These are phyloP conservation scores for Nitzschia sp. DNA, from an alignment of 108 stramenopile species.

Conservation along the genomic window DNA sequence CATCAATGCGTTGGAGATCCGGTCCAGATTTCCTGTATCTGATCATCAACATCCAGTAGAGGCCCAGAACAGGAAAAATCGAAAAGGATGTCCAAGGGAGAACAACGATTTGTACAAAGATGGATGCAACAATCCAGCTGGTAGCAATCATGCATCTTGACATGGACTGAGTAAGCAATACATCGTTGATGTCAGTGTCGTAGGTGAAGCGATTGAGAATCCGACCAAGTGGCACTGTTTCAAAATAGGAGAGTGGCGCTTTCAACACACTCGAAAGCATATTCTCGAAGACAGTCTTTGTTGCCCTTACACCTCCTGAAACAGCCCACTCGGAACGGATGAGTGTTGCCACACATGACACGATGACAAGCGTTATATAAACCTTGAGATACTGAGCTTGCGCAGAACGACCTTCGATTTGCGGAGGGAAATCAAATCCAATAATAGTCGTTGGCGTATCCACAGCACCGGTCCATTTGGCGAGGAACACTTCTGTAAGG, in stretches of 20 bases:
- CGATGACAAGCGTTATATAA: too few species aligned
- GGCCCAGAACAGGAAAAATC: slow-evolving; percentile 49
- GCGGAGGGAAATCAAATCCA: slow-evolving; percentile 57
- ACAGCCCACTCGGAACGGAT: too few species aligned
- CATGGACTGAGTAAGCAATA: slow-evolving; percentile 68
- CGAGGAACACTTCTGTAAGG: slow-evolving; percentile 81
- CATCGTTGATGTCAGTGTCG: slow-evolving; percentile 84
- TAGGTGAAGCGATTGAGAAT: slow-evolving; percentile 92
- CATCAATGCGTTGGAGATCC: slow-evolving; percentile 84
- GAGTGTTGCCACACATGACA: slow-evolving; percentile 27
- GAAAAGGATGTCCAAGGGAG: slow-evolving; percentile 73
- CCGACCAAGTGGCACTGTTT: slow-evolving; percentile 92
- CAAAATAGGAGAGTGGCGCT: slow-evolving; percentile 88
- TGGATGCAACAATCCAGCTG: slow-evolving; percentile 50
- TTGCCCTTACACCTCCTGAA: too few species aligned
- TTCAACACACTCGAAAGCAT: slow-evolving; percentile 60
- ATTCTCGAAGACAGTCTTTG: slow-evolving; percentile 5
- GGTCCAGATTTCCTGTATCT: slow-evolving; percentile 74
- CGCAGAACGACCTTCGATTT: slow-evolving; percentile 59
- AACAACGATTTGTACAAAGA: slow-evolving; percentile 62
- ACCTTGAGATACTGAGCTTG: slow-evolving; percentile 57
- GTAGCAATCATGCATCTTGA: slow-evolving; percentile 65
- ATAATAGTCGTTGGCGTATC: slow-evolving; percentile 44
- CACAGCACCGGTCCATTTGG: slow-evolving; percentile 69
- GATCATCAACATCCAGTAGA: slow-evolving; percentile 62